Conservation (phyloP, 2,329 filamentous ascomycete species). For the Ploettnerulaceae sp. region DNA sequence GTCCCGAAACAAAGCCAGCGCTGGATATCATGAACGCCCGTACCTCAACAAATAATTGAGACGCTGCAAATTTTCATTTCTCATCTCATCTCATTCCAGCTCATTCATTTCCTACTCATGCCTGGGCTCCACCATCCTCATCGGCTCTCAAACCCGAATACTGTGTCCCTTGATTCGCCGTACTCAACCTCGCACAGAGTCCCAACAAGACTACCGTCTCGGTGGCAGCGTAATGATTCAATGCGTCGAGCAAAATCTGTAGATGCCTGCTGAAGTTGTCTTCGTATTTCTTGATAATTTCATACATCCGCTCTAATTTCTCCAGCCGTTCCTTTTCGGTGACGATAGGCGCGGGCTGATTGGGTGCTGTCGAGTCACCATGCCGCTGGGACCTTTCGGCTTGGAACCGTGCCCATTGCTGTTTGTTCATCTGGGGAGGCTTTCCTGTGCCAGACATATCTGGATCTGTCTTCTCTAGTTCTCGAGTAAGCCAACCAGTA, state of each 20-base stretch:
- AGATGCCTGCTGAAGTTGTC: slow-evolving; percentile 87
- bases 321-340: slow-evolving; percentile 29
- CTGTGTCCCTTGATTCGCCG: slow-evolving; percentile 71
- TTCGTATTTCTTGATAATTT: slow-evolving; percentile 88
- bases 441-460: slow-evolving; percentile 60
- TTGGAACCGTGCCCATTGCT: slow-evolving; percentile 57
- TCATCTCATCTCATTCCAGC: too few relatives aligned
- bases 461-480: slow-evolving; percentile 77
- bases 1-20: too few relatives aligned
- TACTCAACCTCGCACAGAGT: slow-evolving; percentile 76
- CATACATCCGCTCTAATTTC: slow-evolving; percentile 54
- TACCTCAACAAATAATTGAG: too few relatives aligned
- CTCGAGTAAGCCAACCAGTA: slow-evolving; percentile 78
- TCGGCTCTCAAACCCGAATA: slow-evolving; percentile 56
- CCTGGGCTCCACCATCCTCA: slow-evolving; percentile 41
- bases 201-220: slow-evolving; percentile 93
- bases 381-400: slow-evolving; percentile 42
- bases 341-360: slow-evolving; percentile 12
- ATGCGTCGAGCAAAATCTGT: slow-evolving; percentile 86
- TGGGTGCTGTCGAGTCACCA: slow-evolving; percentile 27
- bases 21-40: too few relatives aligned
- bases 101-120: too few relatives aligned
- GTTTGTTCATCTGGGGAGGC: slow-evolving; percentile 53
- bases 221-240: slow-evolving; percentile 96
- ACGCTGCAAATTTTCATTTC: too few relatives aligned